Conservation (phyloP, 768 basidiomycete genomes). For the Lactarius vividus region DNA sequence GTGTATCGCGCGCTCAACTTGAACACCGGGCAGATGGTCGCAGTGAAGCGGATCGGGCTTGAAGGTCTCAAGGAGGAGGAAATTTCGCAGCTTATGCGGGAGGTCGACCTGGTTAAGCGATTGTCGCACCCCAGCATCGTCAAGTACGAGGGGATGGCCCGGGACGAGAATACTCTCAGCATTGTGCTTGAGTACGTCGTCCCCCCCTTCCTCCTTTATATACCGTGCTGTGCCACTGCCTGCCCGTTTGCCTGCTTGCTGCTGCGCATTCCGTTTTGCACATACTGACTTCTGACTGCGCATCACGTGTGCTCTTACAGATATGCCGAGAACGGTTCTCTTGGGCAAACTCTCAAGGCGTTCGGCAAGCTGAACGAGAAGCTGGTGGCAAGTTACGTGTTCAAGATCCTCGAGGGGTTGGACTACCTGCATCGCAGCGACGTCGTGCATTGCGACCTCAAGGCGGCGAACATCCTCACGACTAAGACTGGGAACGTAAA, state of each 20-base stretch:
- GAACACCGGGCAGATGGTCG: conserved; percentile 95
- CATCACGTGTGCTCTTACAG: conserved; percentile 41
- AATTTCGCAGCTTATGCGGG: conserved; percentile 86
- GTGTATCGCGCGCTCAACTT: conserved; percentile 94
- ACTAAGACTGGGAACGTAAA: conserved; percentile 98
- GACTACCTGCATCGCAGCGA: conserved; percentile 87
- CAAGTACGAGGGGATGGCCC: conserved; percentile 94
- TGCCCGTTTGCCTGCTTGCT: background rate
- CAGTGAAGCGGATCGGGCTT: conserved; percentile 93
- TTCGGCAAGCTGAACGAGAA: conserved; percentile 93
- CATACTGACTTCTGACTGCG: background rate
- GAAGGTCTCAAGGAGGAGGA: conserved; percentile 91
- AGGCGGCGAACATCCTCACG: conserved; percentile 97
- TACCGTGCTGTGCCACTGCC: conserved; percentile 8
- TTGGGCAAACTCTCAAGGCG: conserved; percentile 88
- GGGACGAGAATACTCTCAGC: conserved; percentile 84
- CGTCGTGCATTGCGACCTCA: conserved; percentile 97
- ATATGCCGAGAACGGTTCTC: conserved; percentile 94
- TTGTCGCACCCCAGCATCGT: conserved; percentile 94
- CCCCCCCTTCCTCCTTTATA: conserved; percentile 20
- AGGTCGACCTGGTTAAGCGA: conserved; percentile 90
- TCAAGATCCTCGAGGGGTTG: conserved; percentile 94
- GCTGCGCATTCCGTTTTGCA: conserved; percentile 1
- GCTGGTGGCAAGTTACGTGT: conserved; percentile 89
- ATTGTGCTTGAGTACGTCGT: conserved; percentile 88